Evolutionary conservation across 2,329 filamentous ascomycete genomes (phyloP), one percentile per base, ranked within the genome.

Genomic region (Lecanoromycetidae sp.): DNA sequence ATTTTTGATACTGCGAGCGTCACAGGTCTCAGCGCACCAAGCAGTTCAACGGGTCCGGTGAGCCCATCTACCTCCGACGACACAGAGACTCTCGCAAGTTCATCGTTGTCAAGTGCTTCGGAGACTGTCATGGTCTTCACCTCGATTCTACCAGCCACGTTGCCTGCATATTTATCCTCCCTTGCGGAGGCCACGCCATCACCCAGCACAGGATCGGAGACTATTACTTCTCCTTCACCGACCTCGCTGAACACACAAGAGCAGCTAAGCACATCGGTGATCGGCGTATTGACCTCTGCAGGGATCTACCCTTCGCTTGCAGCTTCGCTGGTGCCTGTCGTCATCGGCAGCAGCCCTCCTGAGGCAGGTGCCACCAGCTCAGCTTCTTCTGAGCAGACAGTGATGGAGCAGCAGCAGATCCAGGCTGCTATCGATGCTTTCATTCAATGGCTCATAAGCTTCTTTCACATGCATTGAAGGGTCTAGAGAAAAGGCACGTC

Each of bases 361-460:
- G 45, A 46, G 17, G 22, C 35, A 2, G 26, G 19, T 8, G 30
- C 32, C n/a, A 27, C 33, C 9, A 32, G 39, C 15, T 29, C 46
- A 25, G 26, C 38, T 22, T 12, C 38, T 12, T 36, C 50, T 27
- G 19, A 36, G 15, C 15, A 43, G 26, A 35, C 38, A 19, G 35
- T 25, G 22, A 36, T 41, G n/a, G 20, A 42, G 19, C 32, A 52
- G 38, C 49, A 46, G 32, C 26, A 48, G 17, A 26, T 41, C 23
- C 33, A 44, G 35, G 52, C 49, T 27, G 50, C 49, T n/a, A 43
- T 54, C 17, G 44, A 47, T 15, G 47, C 47, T 8, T 50, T 54
- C 12, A 33, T 54, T 5, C 43, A 52, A 27, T 54, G 52, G 52
- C 44, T 54, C n/a, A 29, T 54, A 19, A 44, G 27, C 8, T 53